Evolutionary conservation across 1,139 yeast genomes (phyloP), one percentile per base, ranked within the genome.

Genomic region (Meyerozyma guilliermondii): DNA sequence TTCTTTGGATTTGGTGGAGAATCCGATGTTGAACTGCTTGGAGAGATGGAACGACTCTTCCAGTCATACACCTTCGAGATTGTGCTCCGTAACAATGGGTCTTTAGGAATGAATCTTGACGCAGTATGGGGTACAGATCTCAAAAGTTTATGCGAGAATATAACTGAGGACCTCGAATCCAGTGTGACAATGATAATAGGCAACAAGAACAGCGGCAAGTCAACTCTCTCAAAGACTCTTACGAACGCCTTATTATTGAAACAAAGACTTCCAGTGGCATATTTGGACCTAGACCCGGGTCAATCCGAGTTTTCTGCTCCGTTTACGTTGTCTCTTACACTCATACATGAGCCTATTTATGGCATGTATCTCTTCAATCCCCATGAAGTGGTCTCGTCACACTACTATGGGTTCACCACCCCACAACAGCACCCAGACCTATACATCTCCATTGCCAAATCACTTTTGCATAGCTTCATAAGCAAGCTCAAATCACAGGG

Each of bases 201-300:
- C 2, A 67, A 65, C 41, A 89, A 88, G 56, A 85, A 86, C 48
- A 76, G 89, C 1, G 98, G 98, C 1, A 91, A 91, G 56, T 84
- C 96, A 0, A 83, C 95, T 0, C 70, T 87, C 38, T 63, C 83
- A 13, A 75, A 80, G 49, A 53, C 76, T 9, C 57, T 89, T 7
- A 45, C 77, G 6, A 88, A 88, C 44, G 50, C 60, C 50, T 55
- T 47, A 44, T 68, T 41, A 43, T 60, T 47, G 50, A 46, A 48
- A 27, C 50, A 47, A 1, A 40, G 41, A 8, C 14, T 37, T 5
- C 43, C 50, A 64, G 41, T 67, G 8, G 70, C 75, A 26, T 76
- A 81, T 40, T 52, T 92, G 27, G 98, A 92, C 55, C 60, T 89
- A 3, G 98, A 92, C 59, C 96, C 97, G 0, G 96, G 96, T 0